Base-by-base conservation (phyloP, 1,284 basidiomycete species). In the Sphagnurus paluster region DNA sequence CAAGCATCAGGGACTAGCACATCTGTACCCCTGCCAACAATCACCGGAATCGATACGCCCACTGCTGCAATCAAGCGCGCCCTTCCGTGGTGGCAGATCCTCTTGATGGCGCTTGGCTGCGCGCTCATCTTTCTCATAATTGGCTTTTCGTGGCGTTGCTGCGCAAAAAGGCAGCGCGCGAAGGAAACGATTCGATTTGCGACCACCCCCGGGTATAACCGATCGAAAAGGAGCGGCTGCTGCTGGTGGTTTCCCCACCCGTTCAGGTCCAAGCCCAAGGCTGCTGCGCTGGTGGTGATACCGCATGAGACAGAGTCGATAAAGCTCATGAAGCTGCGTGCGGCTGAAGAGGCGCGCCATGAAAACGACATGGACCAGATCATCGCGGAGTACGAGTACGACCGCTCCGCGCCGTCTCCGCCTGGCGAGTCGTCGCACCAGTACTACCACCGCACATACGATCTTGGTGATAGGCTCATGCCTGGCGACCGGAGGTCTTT, bases 1-100 rank as follows among this genome's bases (percentile, higher is more conserved):
- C 88, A 48, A 74, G 79, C 68, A 71, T 74, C 57, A 86, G 82
- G 63, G 82, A 81, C 59, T 2, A 76, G 78, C 9, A 66, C 65
- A 29, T 59, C 71, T 2, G 45, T 70, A 6, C 71, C 83, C 1
- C 66, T 83, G 34, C 85, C 83, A 24, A 69, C 73, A 26, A 74
- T 81, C 56, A 76, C 79, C 0, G 80, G 81, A 21, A 64, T 84
- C 48, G 62, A 68, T 42, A 63, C 69, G 10, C 79, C 80, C 2
- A 70, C 72, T 9, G 59, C 63, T 2, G 56, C 64, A 10, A 62
- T 56, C 11, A 65, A 59, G 26, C 54, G 57, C 10, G 51, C 66
- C 11, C 68, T 90, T 5, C 67, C 72, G 50, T 89, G 87, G 86
- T 91, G 89, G 88, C 74, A 90, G 67, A 90, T 90, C 55, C 70